A percentile compares a stretch with the other conserved stretches of the same genome.
These are phyloP conservation scores for Globisporangium rhizosaccharum DNA, from an alignment of 352 stramenopile species.

Conservation along the genomic window DNA sequence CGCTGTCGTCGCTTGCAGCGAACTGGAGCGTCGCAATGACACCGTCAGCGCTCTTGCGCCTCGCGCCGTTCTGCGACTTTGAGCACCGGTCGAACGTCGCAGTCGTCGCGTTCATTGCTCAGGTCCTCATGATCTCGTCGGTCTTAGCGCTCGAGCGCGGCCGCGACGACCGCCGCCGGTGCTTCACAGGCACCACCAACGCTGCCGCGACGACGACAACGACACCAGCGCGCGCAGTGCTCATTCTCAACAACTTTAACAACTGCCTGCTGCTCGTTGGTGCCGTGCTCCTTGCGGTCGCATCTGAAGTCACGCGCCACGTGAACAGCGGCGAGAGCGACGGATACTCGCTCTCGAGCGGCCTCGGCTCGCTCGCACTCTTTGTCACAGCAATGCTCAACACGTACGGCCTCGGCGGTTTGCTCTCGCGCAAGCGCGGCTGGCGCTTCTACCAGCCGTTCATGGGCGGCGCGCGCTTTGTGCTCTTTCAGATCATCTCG, in stretches of 20 bases:
- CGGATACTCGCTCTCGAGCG: slow-evolving; percentile 49
- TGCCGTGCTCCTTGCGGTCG: slow-evolving; percentile 49
- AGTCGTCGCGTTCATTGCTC: slow-evolving; percentile 59
- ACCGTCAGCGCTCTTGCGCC: not conserved
- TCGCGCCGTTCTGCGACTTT: slow-evolving; percentile 28
- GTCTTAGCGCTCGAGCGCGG: slow-evolving; percentile 55
- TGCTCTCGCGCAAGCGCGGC: slow-evolving; percentile 63
- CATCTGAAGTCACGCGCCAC: slow-evolving; percentile 54
- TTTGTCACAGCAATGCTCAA: slow-evolving; percentile 77
- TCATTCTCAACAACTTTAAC: slow-evolving; percentile 84
- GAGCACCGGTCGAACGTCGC: slow-evolving; percentile 49
- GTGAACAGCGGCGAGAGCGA: slow-evolving; percentile 12
- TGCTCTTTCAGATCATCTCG: slow-evolving; percentile 69
- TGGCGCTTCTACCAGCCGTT: slow-evolving; percentile 87
- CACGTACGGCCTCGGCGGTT: slow-evolving; percentile 75
- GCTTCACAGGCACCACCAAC: not conserved
- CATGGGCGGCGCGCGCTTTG: slow-evolving; percentile 63
- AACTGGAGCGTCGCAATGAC: not conserved
- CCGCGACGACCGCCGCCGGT: slow-evolving; percentile 22
- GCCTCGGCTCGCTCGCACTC: slow-evolving; percentile 54
- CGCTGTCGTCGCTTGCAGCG: not conserved
- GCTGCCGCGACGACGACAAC: too few species aligned
- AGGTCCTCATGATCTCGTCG: slow-evolving; percentile 77
- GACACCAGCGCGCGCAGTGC: slow-evolving; percentile 32
- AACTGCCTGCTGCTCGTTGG: slow-evolving; percentile 79